phyloP scores from a whole-genome alignment of 371 early-diverging fungal genomes.

The Apophysomyces variabilis region DNA sequence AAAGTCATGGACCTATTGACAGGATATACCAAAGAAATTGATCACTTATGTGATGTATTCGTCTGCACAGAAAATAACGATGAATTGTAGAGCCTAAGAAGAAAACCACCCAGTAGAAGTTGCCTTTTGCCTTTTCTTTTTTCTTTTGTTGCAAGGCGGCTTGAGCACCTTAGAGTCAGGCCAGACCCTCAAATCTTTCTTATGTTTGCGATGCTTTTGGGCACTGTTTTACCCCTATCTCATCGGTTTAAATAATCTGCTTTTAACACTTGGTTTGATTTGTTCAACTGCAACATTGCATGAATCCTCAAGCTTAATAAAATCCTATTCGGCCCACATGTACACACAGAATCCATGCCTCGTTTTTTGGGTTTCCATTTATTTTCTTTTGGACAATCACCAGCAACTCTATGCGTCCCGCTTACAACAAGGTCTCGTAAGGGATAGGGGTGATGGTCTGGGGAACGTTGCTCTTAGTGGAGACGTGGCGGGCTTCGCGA shows the following conservation, averaged over 20 bases:
- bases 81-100: neutral
- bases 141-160: no score
- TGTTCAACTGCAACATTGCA: no score
- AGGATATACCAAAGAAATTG: constrained; percentile 74
- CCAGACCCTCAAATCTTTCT: no score
- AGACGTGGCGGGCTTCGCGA: constrained; percentile 89
- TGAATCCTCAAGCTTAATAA: no score
- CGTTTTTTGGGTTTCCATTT: constrained; percentile 5
- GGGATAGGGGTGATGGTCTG: constrained; percentile 92
- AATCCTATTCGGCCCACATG: no score
- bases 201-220: no score
- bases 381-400: neutral
- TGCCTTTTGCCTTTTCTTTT: no score
- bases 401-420: constrained; percentile 7
- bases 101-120: neutral
- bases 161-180: no score
- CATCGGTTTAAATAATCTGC: no score
- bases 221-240: no score
- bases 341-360: neutral
- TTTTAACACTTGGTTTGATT: no score
- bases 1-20: constrained; percentile 65
- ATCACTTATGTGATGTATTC: constrained; percentile 69
- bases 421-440: constrained; percentile 89
- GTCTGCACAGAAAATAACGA: constrained; percentile 34
- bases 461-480: constrained; percentile 88